phyloP scores from a whole-genome alignment of 2,329 filamentous ascomycete species.

The Paecilomyces niveus region DNA sequence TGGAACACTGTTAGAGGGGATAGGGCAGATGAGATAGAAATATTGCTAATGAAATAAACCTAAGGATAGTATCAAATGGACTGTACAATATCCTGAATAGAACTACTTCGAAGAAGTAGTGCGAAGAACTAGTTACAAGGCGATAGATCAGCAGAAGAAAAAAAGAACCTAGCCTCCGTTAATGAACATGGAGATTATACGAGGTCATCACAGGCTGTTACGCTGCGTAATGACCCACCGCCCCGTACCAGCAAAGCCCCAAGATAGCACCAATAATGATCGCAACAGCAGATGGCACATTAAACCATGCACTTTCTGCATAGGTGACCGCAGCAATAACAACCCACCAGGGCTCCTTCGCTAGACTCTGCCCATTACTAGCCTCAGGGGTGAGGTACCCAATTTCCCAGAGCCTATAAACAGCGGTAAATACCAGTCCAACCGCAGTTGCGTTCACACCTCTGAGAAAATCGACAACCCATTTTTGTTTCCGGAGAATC shows the following conservation, averaged over 20 bases:
- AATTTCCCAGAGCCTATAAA: constrained; percentile 57
- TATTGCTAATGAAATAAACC: too few relatives aligned
- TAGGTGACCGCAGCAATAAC: constrained; percentile 49
- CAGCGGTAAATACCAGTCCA: constrained; percentile 57
- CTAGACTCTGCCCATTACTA: constrained; percentile 46
- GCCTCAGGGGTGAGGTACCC: constrained; percentile 49
- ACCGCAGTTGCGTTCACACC: constrained; percentile 56
- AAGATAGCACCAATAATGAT: constrained; percentile 43
- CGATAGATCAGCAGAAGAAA: too few relatives aligned
- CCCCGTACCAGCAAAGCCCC: constrained; percentile 43
- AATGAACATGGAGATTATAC: too few relatives aligned
- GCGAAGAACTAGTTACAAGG: too few relatives aligned
- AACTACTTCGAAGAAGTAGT: too few relatives aligned
- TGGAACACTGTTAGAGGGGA: too few relatives aligned
- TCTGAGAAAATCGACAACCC: constrained; percentile 45
- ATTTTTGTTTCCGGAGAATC: constrained; percentile 38
- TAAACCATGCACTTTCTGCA: constrained; percentile 44
- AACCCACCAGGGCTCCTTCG: constrained; percentile 57
- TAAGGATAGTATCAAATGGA: too few relatives aligned
- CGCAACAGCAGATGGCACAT: constrained; percentile 34
- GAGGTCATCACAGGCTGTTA: too few relatives aligned
- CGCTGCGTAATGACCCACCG: constrained; percentile 18
- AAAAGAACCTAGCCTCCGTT: too few relatives aligned
- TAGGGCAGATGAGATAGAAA: too few relatives aligned
- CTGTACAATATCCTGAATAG: too few relatives aligned